Conservation (phyloP, 305 asterid genomes). For the Fraxinus latifolia region DNA sequence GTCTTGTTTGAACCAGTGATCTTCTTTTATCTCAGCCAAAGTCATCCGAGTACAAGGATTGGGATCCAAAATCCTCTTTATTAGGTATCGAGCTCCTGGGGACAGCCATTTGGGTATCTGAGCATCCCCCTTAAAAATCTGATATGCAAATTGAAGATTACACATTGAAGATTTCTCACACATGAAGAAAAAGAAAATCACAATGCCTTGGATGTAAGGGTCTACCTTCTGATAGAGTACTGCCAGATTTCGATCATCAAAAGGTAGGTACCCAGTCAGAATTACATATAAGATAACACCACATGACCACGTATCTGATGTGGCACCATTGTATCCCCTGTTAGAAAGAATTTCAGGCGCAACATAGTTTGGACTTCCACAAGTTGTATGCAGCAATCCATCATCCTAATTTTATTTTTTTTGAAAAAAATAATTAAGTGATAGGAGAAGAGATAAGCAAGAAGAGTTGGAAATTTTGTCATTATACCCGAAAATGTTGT, state of each 20-base stretch:
- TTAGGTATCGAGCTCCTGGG: slow-evolving; percentile 66
- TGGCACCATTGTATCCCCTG: slow-evolving; percentile 87
- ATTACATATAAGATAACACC: slow-evolving; percentile 87
- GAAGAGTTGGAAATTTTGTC: background rate
- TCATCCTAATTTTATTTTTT: slow-evolving; percentile 50
- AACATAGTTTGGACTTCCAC: slow-evolving; percentile 97
- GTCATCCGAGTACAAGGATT: slow-evolving; percentile 73
- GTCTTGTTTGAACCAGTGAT: slow-evolving; percentile 78
- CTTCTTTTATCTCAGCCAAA: slow-evolving; percentile 57
- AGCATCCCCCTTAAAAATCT: slow-evolving; percentile 86
- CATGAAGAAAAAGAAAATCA: background rate
- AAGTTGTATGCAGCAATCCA: slow-evolving; percentile 88
- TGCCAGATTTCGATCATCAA: slow-evolving; percentile 90
- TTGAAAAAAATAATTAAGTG: slow-evolving; percentile 10
- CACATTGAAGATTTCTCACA: slow-evolving; percentile 1
- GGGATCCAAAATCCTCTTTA: slow-evolving; percentile 87
- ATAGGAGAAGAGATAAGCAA: background rate
- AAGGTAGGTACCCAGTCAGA: slow-evolving; percentile 91
- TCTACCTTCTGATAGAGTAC: slow-evolving; percentile 91
- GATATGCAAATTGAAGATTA: slow-evolving; percentile 18
- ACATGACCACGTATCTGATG: slow-evolving; percentile 93
- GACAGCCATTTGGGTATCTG: slow-evolving; percentile 91
- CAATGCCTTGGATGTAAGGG: background rate
- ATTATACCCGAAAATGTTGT: slow-evolving; percentile 78
- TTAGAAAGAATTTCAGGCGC: slow-evolving; percentile 92